Evolutionary conservation across 2,329 filamentous ascomycete genomes (phyloP).

Genomic region (Exophiala phaeomuriformis): DNA sequence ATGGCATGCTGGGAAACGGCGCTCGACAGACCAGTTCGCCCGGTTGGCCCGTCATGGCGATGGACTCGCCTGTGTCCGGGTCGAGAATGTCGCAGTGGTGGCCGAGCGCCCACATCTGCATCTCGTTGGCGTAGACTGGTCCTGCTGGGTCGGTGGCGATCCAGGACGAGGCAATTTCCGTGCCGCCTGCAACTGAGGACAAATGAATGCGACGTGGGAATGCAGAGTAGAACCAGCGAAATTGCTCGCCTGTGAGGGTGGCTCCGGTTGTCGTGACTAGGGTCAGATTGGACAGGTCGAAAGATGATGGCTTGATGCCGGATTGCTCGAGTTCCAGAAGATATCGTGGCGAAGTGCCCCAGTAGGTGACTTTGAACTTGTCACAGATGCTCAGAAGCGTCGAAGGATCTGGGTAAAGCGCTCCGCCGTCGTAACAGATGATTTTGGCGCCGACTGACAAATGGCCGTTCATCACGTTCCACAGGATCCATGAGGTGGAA

Average conservation of each 20-base stretch:
- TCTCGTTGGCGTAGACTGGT: constrained; percentile 40
- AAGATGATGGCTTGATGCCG: constrained; percentile 21
- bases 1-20: constrained; percentile 43
- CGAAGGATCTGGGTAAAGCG: constrained; percentile 36
- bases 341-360: constrained; percentile 41
- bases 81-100: constrained; percentile 44
- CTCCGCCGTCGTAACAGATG: constrained; percentile 41
- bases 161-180: constrained; percentile 42
- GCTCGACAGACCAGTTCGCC: constrained; percentile 43
- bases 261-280: constrained; percentile 44
- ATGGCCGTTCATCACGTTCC: constrained; percentile 41
- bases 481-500: constrained; percentile 44
- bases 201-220: constrained; percentile 37
- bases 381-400: constrained; percentile 34
- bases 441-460: constrained; percentile 38
- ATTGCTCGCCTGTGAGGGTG: constrained; percentile 38
- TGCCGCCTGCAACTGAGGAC: constrained; percentile 41
- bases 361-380: constrained; percentile 37
- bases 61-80: constrained; percentile 30
- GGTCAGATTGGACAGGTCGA: constrained; percentile 35
- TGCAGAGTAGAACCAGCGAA: constrained; percentile 40
- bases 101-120: constrained; percentile 41
- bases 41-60: constrained; percentile 30
- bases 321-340: constrained; percentile 39
- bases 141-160: constrained; percentile 40